These are phyloP conservation scores for Paramarasmius palmivorus DNA, from an alignment of 1,284 basidiomycete species.

Conservation along the genomic window DNA sequence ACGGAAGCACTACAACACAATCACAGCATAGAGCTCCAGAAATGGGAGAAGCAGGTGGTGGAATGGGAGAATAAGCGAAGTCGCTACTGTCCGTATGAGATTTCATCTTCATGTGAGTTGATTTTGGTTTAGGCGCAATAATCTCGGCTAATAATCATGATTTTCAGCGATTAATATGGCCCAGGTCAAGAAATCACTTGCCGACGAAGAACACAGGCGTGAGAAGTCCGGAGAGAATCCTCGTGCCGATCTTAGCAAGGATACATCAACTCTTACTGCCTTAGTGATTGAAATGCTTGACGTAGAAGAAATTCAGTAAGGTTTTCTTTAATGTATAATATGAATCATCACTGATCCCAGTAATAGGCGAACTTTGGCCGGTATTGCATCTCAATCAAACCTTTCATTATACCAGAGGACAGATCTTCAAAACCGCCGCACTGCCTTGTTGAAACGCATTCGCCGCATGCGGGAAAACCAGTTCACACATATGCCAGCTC, in stretches of 20 bases:
- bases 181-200: background rate
- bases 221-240: background rate
- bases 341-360: conserved; percentile 22
- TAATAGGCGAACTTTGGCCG: background rate
- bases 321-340: conserved; percentile 23
- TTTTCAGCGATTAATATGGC: background rate
- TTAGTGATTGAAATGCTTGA: conserved; percentile 6
- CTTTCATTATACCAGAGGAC: background rate
- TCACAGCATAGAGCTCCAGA: background rate
- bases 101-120: background rate
- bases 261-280: too few species aligned
- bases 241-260: background rate
- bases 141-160: background rate
- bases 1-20: background rate
- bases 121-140: background rate
- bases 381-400: background rate
- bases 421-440: background rate
- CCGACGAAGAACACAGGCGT: background rate
- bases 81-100: background rate
- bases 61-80: background rate
- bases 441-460: background rate
- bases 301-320: conserved; percentile 11
- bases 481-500: background rate
- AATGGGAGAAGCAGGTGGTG: background rate
- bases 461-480: background rate